Percentiles rank a stretch among this genome's conserved stretches.
phyloP scores from a whole-genome alignment of 257 asterid species.

The Verbascum thapsus region DNA sequence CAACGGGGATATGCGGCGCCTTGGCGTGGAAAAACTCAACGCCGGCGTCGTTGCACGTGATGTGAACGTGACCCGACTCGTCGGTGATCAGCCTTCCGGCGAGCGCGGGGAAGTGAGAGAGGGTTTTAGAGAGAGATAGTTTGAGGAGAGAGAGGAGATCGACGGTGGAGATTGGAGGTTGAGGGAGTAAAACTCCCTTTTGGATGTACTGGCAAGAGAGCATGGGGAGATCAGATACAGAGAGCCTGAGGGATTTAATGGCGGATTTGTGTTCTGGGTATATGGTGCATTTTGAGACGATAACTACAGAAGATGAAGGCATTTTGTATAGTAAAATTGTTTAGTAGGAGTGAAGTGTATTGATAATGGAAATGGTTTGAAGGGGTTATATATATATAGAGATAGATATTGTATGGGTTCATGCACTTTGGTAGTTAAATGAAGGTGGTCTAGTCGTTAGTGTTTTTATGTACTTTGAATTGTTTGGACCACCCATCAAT shows the following conservation, averaged over 20 bases:
- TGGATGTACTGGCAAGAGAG: conserved; percentile 94
- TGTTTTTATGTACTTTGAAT: conserved; percentile 18
- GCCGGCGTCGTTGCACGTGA: conserved; percentile 68
- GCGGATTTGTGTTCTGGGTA: conserved; percentile 55
- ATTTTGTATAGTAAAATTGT: conserved; percentile 19
- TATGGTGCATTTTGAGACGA: conserved; percentile 66
- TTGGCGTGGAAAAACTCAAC: conserved; percentile 71
- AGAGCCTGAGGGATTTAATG: conserved; percentile 62
- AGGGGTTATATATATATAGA: conserved; percentile 28
- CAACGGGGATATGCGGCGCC: conserved; percentile 49
- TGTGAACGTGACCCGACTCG: conserved; percentile 56
- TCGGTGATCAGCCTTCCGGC: conserved; percentile 88
- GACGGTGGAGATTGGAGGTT: conserved; percentile 45
- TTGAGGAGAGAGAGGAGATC: conserved; percentile 63
- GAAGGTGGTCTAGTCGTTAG: conserved; percentile 21
- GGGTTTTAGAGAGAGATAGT: conserved; percentile 65
- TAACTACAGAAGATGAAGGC: conserved; percentile 70
- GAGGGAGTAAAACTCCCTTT: conserved; percentile 75
- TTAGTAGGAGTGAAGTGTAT: conserved; percentile 1
- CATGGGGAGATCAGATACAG: conserved; percentile 97
- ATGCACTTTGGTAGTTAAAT: conserved; percentile 41
- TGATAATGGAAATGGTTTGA: neutral
- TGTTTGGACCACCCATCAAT: neutral
- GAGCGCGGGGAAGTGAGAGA: conserved; percentile 75
- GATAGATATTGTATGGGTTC: conserved; percentile 29